phyloP scores from a whole-genome alignment of 768 basidiomycete species.

The Termitomyces sp. region DNA sequence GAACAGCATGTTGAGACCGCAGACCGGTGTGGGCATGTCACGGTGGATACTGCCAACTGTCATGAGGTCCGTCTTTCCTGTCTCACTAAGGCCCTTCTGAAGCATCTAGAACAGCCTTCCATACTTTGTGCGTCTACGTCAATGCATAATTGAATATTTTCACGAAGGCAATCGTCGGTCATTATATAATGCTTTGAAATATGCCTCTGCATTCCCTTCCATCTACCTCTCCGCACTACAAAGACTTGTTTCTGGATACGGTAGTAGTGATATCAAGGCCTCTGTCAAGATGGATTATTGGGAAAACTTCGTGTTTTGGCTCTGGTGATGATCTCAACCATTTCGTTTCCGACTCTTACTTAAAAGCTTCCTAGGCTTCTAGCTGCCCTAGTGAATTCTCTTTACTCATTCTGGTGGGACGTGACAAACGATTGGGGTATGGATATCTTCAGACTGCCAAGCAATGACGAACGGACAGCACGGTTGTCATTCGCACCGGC shows the following conservation, averaged over 20 bases:
- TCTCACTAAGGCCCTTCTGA: not conserved
- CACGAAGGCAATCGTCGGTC: conserved; percentile 62
- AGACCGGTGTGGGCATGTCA: conserved; percentile 54
- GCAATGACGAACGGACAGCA: conserved; percentile 22
- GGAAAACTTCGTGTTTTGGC: conserved; percentile 71
- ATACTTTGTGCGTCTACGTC: conserved; percentile 88
- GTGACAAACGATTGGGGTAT: conserved; percentile 98
- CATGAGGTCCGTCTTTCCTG: conserved; percentile 62
- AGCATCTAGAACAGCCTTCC: conserved; percentile 51
- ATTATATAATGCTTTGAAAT: conserved; percentile 90
- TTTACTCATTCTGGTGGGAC: conserved; percentile 99
- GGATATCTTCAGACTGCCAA: conserved; percentile 49
- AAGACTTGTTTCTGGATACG: conserved; percentile 58
- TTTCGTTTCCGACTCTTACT: not conserved
- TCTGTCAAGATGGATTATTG: conserved; percentile 57
- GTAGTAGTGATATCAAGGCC: conserved; percentile 39
- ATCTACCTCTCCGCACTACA: conserved; percentile 93
- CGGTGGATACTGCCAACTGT: conserved; percentile 77
- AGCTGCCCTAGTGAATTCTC: conserved; percentile 79
- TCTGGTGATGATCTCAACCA: conserved; percentile 55
- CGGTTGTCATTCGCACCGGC: conserved; percentile 34
- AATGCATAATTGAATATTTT: conserved; percentile 83
- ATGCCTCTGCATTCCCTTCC: conserved; percentile 94
- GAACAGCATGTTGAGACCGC: conserved; percentile 63
- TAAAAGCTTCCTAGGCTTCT: conserved; percentile 54